phyloP scores from a whole-genome alignment of 176 grass and related monocot species.

The Rhynchospora tenuis region DNA sequence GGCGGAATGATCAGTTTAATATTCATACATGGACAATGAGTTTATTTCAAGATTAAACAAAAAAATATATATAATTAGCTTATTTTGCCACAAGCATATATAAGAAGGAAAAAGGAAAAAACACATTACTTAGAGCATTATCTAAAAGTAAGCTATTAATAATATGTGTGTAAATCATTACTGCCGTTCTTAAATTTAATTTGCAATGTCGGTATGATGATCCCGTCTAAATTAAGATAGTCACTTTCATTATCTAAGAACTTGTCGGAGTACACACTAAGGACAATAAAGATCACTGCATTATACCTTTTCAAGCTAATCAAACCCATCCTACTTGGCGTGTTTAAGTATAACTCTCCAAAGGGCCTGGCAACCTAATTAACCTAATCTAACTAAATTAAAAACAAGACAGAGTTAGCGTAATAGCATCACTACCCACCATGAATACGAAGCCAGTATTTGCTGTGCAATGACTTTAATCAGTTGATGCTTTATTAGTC shows the following conservation, averaged over 20 bases:
- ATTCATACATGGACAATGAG: not conserved
- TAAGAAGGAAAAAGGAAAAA: not conserved
- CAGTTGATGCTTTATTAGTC: not conserved
- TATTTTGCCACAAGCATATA: not conserved
- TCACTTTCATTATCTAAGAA: constrained; percentile 15
- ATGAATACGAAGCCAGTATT: not conserved
- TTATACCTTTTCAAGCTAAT: not conserved
- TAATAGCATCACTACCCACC: not conserved
- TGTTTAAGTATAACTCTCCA: constrained; percentile 14
- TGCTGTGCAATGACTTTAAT: not conserved
- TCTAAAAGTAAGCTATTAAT: not conserved
- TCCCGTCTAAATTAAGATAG: constrained; percentile 7
- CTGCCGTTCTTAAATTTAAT: not conserved
- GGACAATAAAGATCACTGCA: not conserved
- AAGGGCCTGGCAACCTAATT: constrained; percentile 1
- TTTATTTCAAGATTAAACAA: too few species aligned
- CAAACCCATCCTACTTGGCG: not conserved
- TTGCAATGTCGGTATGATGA: constrained; percentile 3
- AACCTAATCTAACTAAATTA: not conserved
- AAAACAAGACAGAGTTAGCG: not conserved
- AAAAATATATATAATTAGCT: not conserved
- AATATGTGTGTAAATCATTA: not conserved
- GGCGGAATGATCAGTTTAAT: not conserved
- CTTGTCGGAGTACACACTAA: not conserved
- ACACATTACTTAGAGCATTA: not conserved